Base-by-base conservation (phyloP, 2,329 filamentous ascomycete genomes). In the Davidsoniella virescens region DNA sequence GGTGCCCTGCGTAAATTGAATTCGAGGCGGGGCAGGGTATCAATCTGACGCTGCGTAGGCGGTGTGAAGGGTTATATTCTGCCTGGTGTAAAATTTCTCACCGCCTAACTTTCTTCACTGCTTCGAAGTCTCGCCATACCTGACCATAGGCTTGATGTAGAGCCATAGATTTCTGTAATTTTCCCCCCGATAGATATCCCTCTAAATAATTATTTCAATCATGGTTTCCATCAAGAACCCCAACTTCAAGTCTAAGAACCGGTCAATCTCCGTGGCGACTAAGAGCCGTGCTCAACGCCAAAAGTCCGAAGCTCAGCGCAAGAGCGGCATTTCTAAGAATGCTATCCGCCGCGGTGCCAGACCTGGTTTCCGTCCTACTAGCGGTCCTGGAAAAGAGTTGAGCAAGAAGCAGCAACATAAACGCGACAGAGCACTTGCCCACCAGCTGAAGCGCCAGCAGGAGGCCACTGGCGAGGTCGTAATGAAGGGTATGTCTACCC, bases 191-290 rank as follows among this genome's bases (percentile, higher is more conserved):
- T 7, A 39, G 33, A 17, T 39, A n/a, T 20, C 16, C 17, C 20
- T 20, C 25, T 25, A 36, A 40, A 41, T 40, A 39, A 17, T 53
- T 18, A 40, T 23, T 17, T 37, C 47, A 49, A 59, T 50, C 55
- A 76, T 75, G 72, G 68, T 70, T 14, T 76, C 73, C 44, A 69
- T 75, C 57, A 71, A 72, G 56, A 78, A 76, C 64, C 74, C 73
- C 59, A 78, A 78, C 67, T 67, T 65, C 44, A 67, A 67, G 8
- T 76, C 71, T 49, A 70, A 70, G 58, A 75, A 75, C 66, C 69
- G 72, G 12, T 62, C 71, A 38, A 65, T 65, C 16, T 70, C 70
- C 36, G 65, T 66, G 54, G 65, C 67, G 17, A 64, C 69, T 49
- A 69, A 63, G 55, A 62, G 64, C 39, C 67, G 65, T 48, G 71